Conservation (phyloP, 208 protist genomes). For the Strigomonas culicis region DNA sequence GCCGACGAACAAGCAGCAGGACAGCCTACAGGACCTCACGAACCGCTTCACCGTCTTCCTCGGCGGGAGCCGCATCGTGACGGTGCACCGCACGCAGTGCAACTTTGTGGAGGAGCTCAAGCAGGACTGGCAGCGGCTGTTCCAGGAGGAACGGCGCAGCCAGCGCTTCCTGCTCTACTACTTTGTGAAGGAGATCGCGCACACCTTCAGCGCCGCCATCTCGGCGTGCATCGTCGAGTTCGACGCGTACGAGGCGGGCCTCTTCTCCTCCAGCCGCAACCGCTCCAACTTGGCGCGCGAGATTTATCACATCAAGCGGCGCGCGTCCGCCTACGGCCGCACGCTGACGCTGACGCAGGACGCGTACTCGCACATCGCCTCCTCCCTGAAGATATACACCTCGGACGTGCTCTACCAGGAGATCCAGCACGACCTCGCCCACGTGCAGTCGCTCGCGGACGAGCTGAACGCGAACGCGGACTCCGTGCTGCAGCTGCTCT, state of each 20-base stretch:
- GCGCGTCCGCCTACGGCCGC: constrained; percentile 65
- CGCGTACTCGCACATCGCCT: constrained; percentile 53
- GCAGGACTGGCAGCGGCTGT: constrained; percentile 31
- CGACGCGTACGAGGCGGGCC: constrained; percentile 60
- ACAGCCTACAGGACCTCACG: constrained; percentile 73
- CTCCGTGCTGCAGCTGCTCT: constrained; percentile 71
- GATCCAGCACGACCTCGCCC: constrained; percentile 62
- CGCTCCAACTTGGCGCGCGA: constrained; percentile 53
- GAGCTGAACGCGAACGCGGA: constrained; percentile 71
- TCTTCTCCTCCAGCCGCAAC: constrained; percentile 46
- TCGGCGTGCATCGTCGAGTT: constrained; percentile 71
- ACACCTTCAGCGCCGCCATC: constrained; percentile 55
- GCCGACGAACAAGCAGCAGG: constrained; percentile 27
- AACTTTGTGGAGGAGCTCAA: constrained; percentile 63
- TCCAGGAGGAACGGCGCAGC: constrained; percentile 4
- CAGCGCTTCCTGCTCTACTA: constrained; percentile 41
- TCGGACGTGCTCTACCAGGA: constrained; percentile 66
- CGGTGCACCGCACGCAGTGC: constrained; percentile 70
- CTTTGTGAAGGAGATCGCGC: constrained; percentile 62
- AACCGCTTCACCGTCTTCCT: constrained; percentile 73
- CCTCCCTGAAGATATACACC: constrained; percentile 32
- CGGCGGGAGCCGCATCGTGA: constrained; percentile 33
- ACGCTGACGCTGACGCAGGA: constrained; percentile 66
- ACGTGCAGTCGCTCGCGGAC: constrained; percentile 65
- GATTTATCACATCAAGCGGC: constrained; percentile 84